Evolutionary conservation across 2,329 filamentous ascomycete species (phyloP).

Genomic region (Apiospora phragmitis): DNA sequence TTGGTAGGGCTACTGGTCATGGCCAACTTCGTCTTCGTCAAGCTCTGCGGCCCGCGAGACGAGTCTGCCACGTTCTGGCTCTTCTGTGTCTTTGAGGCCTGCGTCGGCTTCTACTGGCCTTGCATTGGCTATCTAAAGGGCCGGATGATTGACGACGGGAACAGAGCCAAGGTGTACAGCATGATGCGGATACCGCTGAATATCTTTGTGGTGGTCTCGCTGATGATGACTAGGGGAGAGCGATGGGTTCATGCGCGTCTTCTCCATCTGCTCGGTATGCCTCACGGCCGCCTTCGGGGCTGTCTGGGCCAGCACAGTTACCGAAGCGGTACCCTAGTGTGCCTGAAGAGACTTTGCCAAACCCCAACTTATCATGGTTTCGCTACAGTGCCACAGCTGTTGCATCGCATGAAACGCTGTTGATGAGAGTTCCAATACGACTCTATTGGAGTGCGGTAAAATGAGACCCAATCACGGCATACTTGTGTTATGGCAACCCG

Average conservation of each 20-base stretch:
- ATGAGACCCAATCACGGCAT: neutral
- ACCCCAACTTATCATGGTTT: neutral
- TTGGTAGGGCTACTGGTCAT: constrained; percentile 33
- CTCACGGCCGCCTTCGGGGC: constrained; percentile 27
- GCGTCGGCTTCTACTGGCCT: constrained; percentile 59
- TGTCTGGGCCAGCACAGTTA: constrained; percentile 26
- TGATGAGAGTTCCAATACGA: neutral
- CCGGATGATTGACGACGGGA: constrained; percentile 44
- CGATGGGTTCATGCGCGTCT: constrained; percentile 23
- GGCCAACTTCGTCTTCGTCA: constrained; percentile 40
- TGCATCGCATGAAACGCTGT: neutral
- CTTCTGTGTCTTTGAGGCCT: constrained; percentile 58
- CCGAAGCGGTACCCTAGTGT: constrained; percentile 25
- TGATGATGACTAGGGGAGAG: constrained; percentile 45
- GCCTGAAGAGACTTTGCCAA: neutral
- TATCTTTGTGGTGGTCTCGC: constrained; percentile 40
- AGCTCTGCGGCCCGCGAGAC: constrained; percentile 37
- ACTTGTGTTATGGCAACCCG: neutral
- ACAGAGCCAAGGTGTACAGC: constrained; percentile 56
- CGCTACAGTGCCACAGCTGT: neutral
- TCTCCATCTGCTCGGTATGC: constrained; percentile 27
- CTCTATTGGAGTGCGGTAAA: neutral
- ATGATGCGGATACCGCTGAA: constrained; percentile 55
- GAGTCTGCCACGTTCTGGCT: constrained; percentile 52
- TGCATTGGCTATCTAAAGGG: constrained; percentile 54